These are phyloP conservation scores for Aquilaria yunnanensis DNA, from an alignment of 345 rosid species.

Conservation along the genomic window DNA sequence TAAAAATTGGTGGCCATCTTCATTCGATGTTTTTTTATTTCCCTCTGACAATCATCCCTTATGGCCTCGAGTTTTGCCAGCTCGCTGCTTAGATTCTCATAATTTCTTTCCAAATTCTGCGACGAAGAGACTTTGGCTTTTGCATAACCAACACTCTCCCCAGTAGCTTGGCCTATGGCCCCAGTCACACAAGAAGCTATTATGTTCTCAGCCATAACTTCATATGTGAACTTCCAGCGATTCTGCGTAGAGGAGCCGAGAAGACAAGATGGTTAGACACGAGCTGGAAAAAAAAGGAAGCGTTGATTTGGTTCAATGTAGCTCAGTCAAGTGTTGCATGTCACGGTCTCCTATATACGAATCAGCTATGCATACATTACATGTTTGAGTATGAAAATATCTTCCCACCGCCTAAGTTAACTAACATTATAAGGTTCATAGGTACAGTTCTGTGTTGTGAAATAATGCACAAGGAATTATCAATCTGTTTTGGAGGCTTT, in stretches of 20 bases:
- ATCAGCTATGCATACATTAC: background rate
- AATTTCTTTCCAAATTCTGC: conserved; percentile 1
- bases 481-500: no score
- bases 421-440: no score
- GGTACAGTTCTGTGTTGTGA: no score
- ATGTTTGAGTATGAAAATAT: no score
- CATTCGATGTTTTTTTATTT: conserved; percentile 5
- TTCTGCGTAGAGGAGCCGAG: conserved; percentile 3
- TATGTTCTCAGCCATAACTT: conserved; percentile 3
- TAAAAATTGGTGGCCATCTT: conserved; percentile 10
- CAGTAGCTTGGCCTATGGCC: background rate
- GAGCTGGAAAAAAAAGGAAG: background rate
- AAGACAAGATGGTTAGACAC: background rate
- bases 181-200: conserved; percentile 7
- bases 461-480: no score
- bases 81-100: background rate
- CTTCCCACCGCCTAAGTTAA: no score
- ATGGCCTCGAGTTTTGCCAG: conserved; percentile 7
- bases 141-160: conserved; percentile 3
- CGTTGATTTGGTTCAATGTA: background rate
- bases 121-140: background rate
- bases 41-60: conserved; percentile 8
- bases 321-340: background rate
- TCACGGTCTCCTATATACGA: background rate
- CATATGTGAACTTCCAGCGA: background rate